A percentile compares a stretch with the other conserved stretches of the same genome.
phyloP scores from a whole-genome alignment of 306 rosid species.

The Senna siamea region DNA sequence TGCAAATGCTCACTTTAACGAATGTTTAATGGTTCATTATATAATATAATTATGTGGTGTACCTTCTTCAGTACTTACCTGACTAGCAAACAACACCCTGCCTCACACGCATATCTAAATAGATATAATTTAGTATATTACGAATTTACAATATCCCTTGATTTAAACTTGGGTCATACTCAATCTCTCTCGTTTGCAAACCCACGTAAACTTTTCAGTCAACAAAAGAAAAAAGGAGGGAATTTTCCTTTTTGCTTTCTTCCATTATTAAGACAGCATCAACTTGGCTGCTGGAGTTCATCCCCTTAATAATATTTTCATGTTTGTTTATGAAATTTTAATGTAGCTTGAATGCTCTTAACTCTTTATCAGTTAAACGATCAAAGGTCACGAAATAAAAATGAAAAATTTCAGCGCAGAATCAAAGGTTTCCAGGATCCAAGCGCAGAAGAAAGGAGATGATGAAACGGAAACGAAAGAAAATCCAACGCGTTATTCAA shows the following conservation, averaged over 20 bases:
- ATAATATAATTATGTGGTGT: too few relatives aligned
- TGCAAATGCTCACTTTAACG: too few relatives aligned
- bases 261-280: not conserved
- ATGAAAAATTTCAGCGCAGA: not conserved
- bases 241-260: not conserved
- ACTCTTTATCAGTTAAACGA: not conserved
- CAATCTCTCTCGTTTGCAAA: too few relatives aligned
- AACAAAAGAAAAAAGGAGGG: not conserved
- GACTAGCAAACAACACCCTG: too few relatives aligned
- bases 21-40: too few relatives aligned
- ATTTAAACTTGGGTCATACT: too few relatives aligned
- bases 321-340: not conserved
- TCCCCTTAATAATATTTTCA: not conserved
- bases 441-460: not conserved
- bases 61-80: too few relatives aligned
- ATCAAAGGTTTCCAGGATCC: not conserved
- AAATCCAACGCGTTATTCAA: constrained; percentile 10
- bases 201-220: too few relatives aligned
- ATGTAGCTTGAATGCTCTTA: not conserved
- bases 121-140: too few relatives aligned
- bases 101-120: too few relatives aligned
- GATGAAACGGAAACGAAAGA: not conserved
- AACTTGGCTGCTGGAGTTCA: not conserved
- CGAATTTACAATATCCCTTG: too few relatives aligned
- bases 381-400: not conserved